These are phyloP conservation scores for Artemisia argyi DNA, from an alignment of 129 eudicot species.

Conservation along the genomic window DNA sequence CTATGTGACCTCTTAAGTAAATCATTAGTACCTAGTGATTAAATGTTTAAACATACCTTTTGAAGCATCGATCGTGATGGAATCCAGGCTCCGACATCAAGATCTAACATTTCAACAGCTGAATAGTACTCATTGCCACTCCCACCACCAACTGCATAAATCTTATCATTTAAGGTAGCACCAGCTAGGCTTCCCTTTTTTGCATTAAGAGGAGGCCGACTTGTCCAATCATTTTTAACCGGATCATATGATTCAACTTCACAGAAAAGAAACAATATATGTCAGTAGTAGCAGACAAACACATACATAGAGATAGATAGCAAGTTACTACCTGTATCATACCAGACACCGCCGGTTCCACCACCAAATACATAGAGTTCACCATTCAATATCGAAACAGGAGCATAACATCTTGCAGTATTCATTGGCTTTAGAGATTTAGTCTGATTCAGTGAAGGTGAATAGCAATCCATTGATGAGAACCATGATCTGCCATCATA, in stretches of 20 bases:
- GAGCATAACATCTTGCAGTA: constrained; percentile 52
- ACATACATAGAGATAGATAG: neutral
- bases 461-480: constrained; percentile 55
- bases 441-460: constrained; percentile 47
- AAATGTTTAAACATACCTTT: constrained; percentile 43
- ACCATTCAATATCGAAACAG: constrained; percentile 53
- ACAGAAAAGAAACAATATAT: constrained; percentile 8
- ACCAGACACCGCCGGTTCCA: constrained; percentile 58
- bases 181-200: constrained; percentile 76
- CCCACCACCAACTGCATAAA: constrained; percentile 86
- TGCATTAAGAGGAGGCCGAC: constrained; percentile 50
- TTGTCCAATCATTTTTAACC: constrained; percentile 50
- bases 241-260: constrained; percentile 74
- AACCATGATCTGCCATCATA: constrained; percentile 66
- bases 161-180: constrained; percentile 57
- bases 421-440: constrained; percentile 56
- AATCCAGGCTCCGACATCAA: constrained; percentile 70
- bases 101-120: constrained; percentile 74
- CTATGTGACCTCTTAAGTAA: neutral
- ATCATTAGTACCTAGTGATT: neutral
- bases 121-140: constrained; percentile 55
- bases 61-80: constrained; percentile 62
- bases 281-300: constrained; percentile 19
- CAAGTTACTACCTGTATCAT: constrained; percentile 59
- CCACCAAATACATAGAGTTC: constrained; percentile 80